Conservation (phyloP, 441 rosid genomes). For the Melastoma candidum region DNA sequence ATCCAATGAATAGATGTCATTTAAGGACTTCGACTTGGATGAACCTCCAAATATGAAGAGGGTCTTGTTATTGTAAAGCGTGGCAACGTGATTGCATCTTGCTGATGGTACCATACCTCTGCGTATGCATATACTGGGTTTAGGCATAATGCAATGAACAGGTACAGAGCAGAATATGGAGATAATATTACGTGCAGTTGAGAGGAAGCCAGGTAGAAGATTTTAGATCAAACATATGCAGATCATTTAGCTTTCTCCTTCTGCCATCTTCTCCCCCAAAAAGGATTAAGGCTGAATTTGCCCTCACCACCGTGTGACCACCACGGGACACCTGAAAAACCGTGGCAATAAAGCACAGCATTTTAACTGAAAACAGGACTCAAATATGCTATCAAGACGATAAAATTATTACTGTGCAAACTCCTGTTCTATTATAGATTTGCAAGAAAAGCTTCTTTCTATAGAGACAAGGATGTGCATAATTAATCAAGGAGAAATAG, state of each 20-base stretch:
- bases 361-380: background rate
- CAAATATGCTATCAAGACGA: background rate
- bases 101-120: constrained; percentile 92
- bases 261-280: constrained; percentile 94
- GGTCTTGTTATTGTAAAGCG: constrained; percentile 72
- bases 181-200: constrained; percentile 76
- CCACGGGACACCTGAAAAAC: constrained; percentile 67
- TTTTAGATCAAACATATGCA: constrained; percentile 93
- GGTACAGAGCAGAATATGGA: background rate
- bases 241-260: constrained; percentile 86
- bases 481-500: background rate
- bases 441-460: no score
- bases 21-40: constrained; percentile 72
- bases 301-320: constrained; percentile 84
- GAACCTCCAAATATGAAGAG: constrained; percentile 84
- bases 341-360: background rate
- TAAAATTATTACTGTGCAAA: background rate
- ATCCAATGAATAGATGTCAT: constrained; percentile 89
- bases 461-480: background rate
- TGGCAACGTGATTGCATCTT: constrained; percentile 79
- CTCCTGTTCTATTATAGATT: no score
- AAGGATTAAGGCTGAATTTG: constrained; percentile 64
- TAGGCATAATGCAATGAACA: background rate
- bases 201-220: constrained; percentile 94
- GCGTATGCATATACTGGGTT: constrained; percentile 9